Evolutionary conservation across 495 filamentous ascomycete genomes (phyloP).

Genomic region (Lophiostoma macrostomum): DNA sequence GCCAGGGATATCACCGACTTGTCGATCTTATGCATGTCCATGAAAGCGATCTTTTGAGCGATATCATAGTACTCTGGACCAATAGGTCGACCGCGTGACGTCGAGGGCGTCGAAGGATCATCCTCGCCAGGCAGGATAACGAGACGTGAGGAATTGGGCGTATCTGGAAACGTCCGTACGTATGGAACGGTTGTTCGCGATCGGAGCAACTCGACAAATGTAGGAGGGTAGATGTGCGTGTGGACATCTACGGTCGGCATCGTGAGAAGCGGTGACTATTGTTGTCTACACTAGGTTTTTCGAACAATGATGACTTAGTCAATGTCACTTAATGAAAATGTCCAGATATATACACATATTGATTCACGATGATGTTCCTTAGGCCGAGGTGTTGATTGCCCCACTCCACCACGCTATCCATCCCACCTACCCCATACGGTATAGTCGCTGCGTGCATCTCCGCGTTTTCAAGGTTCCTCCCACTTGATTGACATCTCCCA

Average conservation of each 20-base stretch:
- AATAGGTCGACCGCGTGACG: constrained; percentile 63
- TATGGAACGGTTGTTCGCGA: constrained; percentile 75
- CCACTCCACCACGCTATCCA: constrained; percentile 11
- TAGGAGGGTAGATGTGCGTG: constrained; percentile 88
- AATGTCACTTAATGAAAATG: background rate
- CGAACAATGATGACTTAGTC: background rate
- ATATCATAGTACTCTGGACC: constrained; percentile 71
- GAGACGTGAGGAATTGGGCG: constrained; percentile 59
- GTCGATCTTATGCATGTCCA: constrained; percentile 77
- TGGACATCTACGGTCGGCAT: constrained; percentile 77
- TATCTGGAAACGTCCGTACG: constrained; percentile 63
- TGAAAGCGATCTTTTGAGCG: constrained; percentile 74
- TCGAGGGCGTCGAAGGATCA: constrained; percentile 55
- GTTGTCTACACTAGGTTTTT: background rate
- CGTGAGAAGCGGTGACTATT: background rate
- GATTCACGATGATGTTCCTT: background rate
- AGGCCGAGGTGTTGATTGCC: constrained; percentile 7
- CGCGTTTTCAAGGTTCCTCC: background rate
- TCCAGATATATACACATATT: background rate
- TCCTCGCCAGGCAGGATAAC: constrained; percentile 74
- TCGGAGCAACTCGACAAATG: constrained; percentile 77
- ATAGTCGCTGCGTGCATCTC: background rate
- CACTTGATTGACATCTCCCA: no score
- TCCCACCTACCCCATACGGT: constrained; percentile 26
- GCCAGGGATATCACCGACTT: constrained; percentile 85